phyloP scores from a whole-genome alignment of 495 filamentous ascomycete genomes.

The Hypoxylon fragiforme region DNA sequence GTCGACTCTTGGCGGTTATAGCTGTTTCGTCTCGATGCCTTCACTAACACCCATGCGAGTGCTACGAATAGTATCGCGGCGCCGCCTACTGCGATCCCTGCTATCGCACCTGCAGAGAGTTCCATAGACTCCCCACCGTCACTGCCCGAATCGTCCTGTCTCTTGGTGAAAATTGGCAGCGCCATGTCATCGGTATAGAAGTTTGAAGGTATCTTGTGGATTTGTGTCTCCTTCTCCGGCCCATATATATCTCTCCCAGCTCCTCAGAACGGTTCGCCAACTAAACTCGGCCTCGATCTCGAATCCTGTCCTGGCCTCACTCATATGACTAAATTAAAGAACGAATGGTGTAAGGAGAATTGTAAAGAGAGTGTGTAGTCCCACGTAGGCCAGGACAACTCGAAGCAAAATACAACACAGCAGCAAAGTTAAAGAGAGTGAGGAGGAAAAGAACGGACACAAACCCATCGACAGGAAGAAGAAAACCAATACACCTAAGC shows the following conservation, averaged over 20 bases:
- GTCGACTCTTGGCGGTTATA: neutral
- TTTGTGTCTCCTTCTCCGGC: neutral
- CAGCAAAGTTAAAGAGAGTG: too few species aligned
- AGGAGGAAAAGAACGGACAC: too few species aligned
- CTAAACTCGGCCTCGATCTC: neutral
- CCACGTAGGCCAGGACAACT: too few species aligned
- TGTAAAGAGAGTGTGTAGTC: too few species aligned
- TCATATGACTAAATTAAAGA: too few species aligned
- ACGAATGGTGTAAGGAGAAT: too few species aligned
- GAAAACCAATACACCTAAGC: too few species aligned
- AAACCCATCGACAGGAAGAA: too few species aligned
- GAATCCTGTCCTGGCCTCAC: neutral
- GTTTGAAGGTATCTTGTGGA: neutral
- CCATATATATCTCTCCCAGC: neutral
- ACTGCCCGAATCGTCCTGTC: constrained; percentile 3
- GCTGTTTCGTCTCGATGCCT: constrained; percentile 22
- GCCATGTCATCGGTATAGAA: neutral
- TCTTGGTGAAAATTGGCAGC: neutral
- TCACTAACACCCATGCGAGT: constrained; percentile 21
- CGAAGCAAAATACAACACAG: too few species aligned
- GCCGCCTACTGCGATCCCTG: constrained; percentile 32
- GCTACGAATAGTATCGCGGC: constrained; percentile 31
- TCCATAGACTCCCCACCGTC: neutral
- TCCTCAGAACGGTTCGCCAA: neutral
- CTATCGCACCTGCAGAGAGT: constrained; percentile 34